These are phyloP conservation scores for Acanthamoeba healyi DNA, from an alignment of 208 protist species.

Conservation along the genomic window DNA sequence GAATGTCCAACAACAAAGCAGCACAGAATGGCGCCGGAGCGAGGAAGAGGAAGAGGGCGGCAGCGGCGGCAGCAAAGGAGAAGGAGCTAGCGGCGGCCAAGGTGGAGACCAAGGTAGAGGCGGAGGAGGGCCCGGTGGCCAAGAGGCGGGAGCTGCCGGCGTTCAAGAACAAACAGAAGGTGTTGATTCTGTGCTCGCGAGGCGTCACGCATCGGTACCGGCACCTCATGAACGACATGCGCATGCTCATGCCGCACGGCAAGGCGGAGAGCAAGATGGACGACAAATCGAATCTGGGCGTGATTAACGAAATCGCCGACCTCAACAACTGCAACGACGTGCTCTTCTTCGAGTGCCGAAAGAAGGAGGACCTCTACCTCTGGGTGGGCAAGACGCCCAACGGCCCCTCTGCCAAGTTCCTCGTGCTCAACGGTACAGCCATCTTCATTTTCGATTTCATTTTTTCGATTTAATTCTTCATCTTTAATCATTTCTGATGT, in stretches of 20 bases:
- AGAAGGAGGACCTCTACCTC: conserved; percentile 94
- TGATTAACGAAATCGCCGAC: conserved; percentile 93
- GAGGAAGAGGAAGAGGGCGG: conserved; percentile 60
- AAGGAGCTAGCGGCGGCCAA: background rate
- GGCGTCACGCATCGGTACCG: conserved; percentile 94
- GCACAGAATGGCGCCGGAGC: background rate
- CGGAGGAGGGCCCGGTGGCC: background rate
- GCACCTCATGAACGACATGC: conserved; percentile 96
- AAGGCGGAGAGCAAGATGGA: conserved; percentile 88
- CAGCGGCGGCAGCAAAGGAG: background rate
- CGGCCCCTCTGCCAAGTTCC: conserved; percentile 96
- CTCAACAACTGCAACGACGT: conserved; percentile 95
- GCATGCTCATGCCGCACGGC: conserved; percentile 95
- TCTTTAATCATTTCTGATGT: conserved; percentile 14
- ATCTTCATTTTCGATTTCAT: background rate
- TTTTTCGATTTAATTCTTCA: conserved; percentile 73
- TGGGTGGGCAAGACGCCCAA: conserved; percentile 95
- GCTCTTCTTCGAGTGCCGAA: conserved; percentile 94
- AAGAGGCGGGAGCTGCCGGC: conserved; percentile 5
- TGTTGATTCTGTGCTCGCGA: conserved; percentile 94
- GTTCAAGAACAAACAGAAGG: conserved; percentile 94
- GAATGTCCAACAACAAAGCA: background rate
- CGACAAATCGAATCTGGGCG: conserved; percentile 77
- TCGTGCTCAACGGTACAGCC: conserved; percentile 93
- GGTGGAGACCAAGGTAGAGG: background rate